These are phyloP conservation scores for Pythium insidiosum DNA, from an alignment of 352 stramenopile species.

Conservation along the genomic window DNA sequence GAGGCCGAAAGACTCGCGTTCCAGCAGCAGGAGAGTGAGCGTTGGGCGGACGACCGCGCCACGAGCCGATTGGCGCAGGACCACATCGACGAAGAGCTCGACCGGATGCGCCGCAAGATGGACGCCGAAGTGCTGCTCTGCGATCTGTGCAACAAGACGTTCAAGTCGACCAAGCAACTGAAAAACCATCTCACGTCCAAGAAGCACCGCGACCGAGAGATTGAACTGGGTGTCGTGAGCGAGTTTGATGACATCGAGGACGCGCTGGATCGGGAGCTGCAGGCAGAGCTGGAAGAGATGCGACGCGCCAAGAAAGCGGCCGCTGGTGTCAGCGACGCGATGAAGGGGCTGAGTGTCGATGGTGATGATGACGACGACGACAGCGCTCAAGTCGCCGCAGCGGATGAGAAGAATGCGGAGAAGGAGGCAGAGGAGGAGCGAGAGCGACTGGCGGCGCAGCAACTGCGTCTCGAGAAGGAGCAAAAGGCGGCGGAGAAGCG, in stretches of 20 bases:
- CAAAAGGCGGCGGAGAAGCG: slow-evolving; percentile 74
- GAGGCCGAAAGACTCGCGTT: slow-evolving; percentile 55
- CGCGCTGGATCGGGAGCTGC: slow-evolving; percentile 47
- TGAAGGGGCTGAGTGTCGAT: slow-evolving; percentile 2
- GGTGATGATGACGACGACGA: slow-evolving; percentile 6
- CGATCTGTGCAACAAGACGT: slow-evolving; percentile 76
- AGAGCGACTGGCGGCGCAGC: slow-evolving; percentile 31
- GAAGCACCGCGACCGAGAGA: slow-evolving; percentile 73
- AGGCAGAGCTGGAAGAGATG: slow-evolving; percentile 38
- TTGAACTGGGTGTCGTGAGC: slow-evolving; percentile 49
- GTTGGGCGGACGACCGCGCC: slow-evolving; percentile 33
- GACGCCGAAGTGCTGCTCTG: slow-evolving; percentile 62
- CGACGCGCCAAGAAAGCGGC: slow-evolving; percentile 26
- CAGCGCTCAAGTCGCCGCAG: background rate
- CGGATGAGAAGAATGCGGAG: background rate
- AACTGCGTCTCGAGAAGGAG: slow-evolving; percentile 56
- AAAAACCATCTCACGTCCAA: slow-evolving; percentile 75
- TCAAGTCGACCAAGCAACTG: slow-evolving; percentile 80
- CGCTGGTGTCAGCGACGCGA: too few species aligned
- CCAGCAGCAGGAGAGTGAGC: slow-evolving; percentile 55
- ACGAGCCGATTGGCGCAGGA: slow-evolving; percentile 43
- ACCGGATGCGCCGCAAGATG: slow-evolving; percentile 55
- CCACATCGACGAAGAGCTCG: slow-evolving; percentile 59
- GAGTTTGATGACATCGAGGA: slow-evolving; percentile 52
- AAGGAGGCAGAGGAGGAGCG: slow-evolving; percentile 24